Conservation (phyloP, 1,284 basidiomycete genomes). For the Crepidotus sp. region DNA sequence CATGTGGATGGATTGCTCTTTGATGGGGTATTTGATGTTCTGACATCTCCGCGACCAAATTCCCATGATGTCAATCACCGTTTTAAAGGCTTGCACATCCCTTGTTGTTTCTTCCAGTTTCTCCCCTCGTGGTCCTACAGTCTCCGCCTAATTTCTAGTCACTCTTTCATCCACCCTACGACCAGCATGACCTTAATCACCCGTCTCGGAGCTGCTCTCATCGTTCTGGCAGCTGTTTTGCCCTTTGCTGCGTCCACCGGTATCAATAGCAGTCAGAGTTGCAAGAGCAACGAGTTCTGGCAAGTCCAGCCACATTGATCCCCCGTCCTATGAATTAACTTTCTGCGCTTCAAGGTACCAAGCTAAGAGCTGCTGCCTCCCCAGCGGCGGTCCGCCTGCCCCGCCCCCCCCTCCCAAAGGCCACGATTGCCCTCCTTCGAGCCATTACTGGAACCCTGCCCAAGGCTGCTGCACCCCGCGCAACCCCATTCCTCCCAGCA, state of each 20-base stretch:
- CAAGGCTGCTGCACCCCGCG: slow-evolving; percentile 24
- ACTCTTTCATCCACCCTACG: slow-evolving; percentile 17
- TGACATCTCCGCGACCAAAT: slow-evolving; percentile 6
- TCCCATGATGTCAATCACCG: slow-evolving; percentile 15
- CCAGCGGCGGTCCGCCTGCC: slow-evolving; percentile 36
- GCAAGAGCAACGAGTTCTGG: slow-evolving; percentile 35
- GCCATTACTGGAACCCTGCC: slow-evolving; percentile 38
- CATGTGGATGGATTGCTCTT: slow-evolving; percentile 7
- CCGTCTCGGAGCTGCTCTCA: slow-evolving; percentile 22
- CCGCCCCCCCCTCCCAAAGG: slow-evolving; percentile 38
- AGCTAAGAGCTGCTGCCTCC: slow-evolving; percentile 40
- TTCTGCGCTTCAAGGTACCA: slow-evolving; percentile 29
- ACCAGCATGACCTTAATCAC: slow-evolving; percentile 24
- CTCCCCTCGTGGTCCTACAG: slow-evolving; percentile 14
- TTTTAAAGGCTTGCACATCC: slow-evolving; percentile 3
- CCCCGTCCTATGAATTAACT: slow-evolving; percentile 5
- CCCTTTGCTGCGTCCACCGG: slow-evolving; percentile 21
- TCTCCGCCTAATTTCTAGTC: slow-evolving; percentile 16
- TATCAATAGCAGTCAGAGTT: slow-evolving; percentile 18
- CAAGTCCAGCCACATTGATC: slow-evolving; percentile 20
- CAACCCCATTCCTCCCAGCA: slow-evolving; percentile 20
- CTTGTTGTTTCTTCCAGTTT: slow-evolving; percentile 8
- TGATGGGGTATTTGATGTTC: slow-evolving; percentile 9
- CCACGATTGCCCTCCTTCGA: slow-evolving; percentile 34
- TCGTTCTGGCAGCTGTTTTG: slow-evolving; percentile 22